Conservation (phyloP, 306 rosid species). For the Psophocarpus tetragonolobus region DNA sequence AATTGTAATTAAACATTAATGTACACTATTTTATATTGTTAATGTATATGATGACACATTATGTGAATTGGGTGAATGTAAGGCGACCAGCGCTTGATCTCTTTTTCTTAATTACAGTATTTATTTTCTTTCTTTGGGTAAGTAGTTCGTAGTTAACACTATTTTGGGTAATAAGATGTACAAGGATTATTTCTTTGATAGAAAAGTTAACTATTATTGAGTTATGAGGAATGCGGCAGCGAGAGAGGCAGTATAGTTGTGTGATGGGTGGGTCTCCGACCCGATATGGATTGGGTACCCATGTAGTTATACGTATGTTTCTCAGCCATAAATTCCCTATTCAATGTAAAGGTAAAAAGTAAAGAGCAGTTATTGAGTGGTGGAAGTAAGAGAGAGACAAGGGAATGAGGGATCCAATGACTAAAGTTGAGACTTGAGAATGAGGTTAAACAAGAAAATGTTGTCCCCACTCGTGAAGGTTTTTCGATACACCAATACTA, state of each 20-base stretch:
- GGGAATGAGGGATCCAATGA: conserved; percentile 24
- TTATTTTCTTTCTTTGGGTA: too few species aligned
- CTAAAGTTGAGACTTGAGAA: conserved; percentile 15
- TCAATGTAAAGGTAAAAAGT: not conserved
- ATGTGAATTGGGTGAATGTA: too few species aligned
- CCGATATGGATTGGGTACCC: too few species aligned
- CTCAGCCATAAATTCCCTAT: not conserved
- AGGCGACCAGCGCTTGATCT: too few species aligned
- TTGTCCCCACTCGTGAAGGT: conserved; percentile 5
- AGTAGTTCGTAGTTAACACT: not conserved
- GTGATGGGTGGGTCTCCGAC: too few species aligned
- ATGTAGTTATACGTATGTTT: not conserved
- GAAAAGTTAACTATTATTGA: not conserved
- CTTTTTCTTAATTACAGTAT: too few species aligned
- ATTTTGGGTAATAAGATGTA: not conserved
- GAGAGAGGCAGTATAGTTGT: not conserved
- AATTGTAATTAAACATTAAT: too few species aligned
- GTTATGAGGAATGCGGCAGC: not conserved
- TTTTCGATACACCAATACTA: not conserved
- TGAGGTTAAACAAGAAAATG: not conserved
- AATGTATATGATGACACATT: too few species aligned
- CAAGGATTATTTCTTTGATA: not conserved
- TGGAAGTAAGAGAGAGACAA: not conserved
- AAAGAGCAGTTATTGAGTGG: not conserved
- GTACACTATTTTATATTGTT: too few species aligned